phyloP scores from a whole-genome alignment of 2,329 filamentous ascomycete species.

The Laburnicola sp. region DNA sequence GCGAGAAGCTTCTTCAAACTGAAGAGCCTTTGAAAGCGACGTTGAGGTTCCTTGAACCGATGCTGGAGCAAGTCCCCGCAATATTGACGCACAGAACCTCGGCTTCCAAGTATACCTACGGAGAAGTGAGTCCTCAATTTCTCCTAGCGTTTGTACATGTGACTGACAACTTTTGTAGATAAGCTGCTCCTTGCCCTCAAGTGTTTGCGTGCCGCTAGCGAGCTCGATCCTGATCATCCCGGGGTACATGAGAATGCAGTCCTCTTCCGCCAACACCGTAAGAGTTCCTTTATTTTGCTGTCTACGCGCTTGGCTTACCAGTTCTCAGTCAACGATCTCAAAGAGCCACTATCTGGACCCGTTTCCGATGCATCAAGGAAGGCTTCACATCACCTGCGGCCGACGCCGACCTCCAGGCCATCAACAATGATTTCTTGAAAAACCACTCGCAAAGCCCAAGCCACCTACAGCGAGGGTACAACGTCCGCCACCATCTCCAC shows the following conservation, averaged over 20 bases:
- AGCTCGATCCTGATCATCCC: slow-evolving; percentile 69
- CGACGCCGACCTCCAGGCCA: slow-evolving; percentile 60
- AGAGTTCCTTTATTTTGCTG: slow-evolving; percentile 44
- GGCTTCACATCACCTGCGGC: slow-evolving; percentile 66
- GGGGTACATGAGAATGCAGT: slow-evolving; percentile 75
- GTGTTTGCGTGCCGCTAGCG: slow-evolving; percentile 74
- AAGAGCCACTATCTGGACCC: slow-evolving; percentile 64
- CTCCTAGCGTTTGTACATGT: neutral
- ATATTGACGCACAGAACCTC: slow-evolving; percentile 76
- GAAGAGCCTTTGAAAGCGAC: slow-evolving; percentile 81
- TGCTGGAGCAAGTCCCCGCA: slow-evolving; percentile 81
- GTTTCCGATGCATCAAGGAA: slow-evolving; percentile 67
- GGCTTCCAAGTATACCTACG: slow-evolving; percentile 91
- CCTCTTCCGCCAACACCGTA: slow-evolving; percentile 65
- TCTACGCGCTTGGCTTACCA: slow-evolving; percentile 11
- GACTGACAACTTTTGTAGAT: slow-evolving; percentile 53
- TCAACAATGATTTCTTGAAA: slow-evolving; percentile 68
- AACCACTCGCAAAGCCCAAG: slow-evolving; percentile 64
- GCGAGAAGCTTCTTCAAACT: slow-evolving; percentile 77
- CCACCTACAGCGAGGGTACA: slow-evolving; percentile 67
- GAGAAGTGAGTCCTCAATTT: slow-evolving; percentile 64
- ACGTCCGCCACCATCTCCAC: slow-evolving; percentile 62
- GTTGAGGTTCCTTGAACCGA: slow-evolving; percentile 79
- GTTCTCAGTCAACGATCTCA: slow-evolving; percentile 29
- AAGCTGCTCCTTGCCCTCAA: slow-evolving; percentile 87